Evolutionary conservation across 2,329 filamentous ascomycete genomes (phyloP), one percentile per base, ranked within the genome.

Genomic region (Clonostachys sp.): DNA sequence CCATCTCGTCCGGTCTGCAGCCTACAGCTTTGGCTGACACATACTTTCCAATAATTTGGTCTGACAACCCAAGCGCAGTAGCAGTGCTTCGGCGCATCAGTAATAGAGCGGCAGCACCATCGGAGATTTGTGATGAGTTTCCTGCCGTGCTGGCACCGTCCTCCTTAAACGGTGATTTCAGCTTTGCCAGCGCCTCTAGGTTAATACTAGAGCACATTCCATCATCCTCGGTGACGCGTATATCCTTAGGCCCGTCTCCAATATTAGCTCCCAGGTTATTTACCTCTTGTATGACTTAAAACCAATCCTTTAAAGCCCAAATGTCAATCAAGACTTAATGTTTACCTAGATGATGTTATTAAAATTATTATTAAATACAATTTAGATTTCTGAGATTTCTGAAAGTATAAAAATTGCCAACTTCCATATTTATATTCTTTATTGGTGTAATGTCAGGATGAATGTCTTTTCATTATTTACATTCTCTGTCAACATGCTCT

Each of bases 1-100:
- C 91, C 92, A 97, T 96, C 76, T 96, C 91, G 60, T 95, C 90
- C 0, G 92, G 91, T 45, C 75, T 76, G 62, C 89, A 95, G 12
- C 92, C 91, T 0, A 84, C 82, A 12, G 89, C 84, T 30, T 83
- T 78, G 2, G 87, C 86, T 1, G 80, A 85, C 1, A 91, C 87
- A 73, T 91, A 96, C 64, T 87, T 90, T 35, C 87, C 91, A 49
- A 95, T 83, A 58, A 96, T 89, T 30, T 72, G 74, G 6, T 73
- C 75, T 13, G 74, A 67, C 2, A 95, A 74, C 0, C 90, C 90
- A 0, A 95, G 77, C 47, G 81, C 78, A 0, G 79, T 81, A 0
- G 91, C 91, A 1, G 85, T 91, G 55, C 81, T 86, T n/a, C 91
- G 77, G 45, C 89, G 79, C 87, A 95, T 92, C 65, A 96, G 75